Evolutionary conservation across 2,329 filamentous ascomycete species (phyloP).

Genomic region (Nigrograna mackinnonii): DNA sequence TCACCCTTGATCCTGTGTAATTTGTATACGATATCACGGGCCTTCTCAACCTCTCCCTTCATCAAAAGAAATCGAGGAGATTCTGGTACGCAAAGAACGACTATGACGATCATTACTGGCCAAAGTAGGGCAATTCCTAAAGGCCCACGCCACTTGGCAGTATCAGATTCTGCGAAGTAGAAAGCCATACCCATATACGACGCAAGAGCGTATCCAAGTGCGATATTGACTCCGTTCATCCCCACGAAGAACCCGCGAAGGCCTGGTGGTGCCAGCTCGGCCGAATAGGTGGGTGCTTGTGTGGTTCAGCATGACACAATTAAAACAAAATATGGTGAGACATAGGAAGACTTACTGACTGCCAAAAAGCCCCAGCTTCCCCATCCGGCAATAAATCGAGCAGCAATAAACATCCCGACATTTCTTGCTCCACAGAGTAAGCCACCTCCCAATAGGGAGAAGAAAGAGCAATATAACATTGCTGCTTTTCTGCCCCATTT

Average conservation of each 20-base stretch:
- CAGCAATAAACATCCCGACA: conserved; percentile 51
- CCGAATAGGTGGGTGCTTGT: conserved; percentile 20
- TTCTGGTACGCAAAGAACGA: conserved; percentile 16
- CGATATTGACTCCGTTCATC: conserved; percentile 25
- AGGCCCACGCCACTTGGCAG: conserved; percentile 27
- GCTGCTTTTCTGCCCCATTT: conserved; percentile 21
- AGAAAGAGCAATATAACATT: conserved; percentile 19
- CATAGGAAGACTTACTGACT: conserved; percentile 16
- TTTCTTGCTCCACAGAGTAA: conserved; percentile 17
- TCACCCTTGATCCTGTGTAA: conserved; percentile 20
- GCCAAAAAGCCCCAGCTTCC: conserved; percentile 27
- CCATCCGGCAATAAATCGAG: conserved; percentile 73
- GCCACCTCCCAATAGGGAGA: conserved; percentile 19
- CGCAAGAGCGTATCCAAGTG: conserved; percentile 23
- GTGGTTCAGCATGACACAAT: background rate
- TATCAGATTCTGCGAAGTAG: conserved; percentile 11
- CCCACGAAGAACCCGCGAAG: conserved; percentile 26
- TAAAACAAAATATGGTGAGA: background rate
- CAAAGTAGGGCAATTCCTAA: conserved; percentile 23
- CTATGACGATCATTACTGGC: conserved; percentile 23
- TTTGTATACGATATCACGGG: conserved; percentile 13
- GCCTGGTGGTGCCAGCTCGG: conserved; percentile 23
- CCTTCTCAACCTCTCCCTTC: conserved; percentile 14
- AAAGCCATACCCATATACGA: conserved; percentile 27
- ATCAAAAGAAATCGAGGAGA: conserved; percentile 14